A percentile compares a stretch with the other conserved stretches of the same genome.
Conservation (phyloP, 208 protist species). For the Trichomonas vaginalis region DNA sequence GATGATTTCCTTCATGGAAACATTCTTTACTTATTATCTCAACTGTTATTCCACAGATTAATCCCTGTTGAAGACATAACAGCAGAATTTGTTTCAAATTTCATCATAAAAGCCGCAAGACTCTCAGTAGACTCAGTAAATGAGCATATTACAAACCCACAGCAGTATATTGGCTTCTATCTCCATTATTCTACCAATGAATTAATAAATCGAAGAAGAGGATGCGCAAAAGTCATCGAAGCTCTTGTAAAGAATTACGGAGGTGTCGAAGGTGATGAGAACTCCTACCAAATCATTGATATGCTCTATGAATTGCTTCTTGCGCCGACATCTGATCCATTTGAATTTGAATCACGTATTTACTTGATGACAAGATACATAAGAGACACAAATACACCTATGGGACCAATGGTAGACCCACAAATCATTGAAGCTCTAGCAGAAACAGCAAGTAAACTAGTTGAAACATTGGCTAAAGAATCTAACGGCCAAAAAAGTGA, state of each 20-base stretch:
- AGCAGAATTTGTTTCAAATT: background rate
- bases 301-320: background rate
- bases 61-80: background rate
- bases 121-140: background rate
- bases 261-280: too few species aligned
- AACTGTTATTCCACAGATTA: background rate
- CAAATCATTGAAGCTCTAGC: background rate
- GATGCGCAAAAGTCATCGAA: background rate
- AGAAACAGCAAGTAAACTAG: too few species aligned
- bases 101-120: background rate
- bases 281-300: background rate
- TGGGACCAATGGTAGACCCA: background rate
- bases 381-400: background rate
- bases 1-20: background rate
- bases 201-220: background rate
- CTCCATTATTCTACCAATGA: background rate
- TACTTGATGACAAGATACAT: background rate
- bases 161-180: background rate
- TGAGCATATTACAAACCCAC: background rate
- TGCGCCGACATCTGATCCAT: background rate
- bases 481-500: background rate
- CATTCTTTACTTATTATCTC: background rate
- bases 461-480: too few species aligned
- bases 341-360: background rate
- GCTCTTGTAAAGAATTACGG: background rate